phyloP scores from a whole-genome alignment of 2,329 filamentous ascomycete genomes.

The Alternaria solani region DNA sequence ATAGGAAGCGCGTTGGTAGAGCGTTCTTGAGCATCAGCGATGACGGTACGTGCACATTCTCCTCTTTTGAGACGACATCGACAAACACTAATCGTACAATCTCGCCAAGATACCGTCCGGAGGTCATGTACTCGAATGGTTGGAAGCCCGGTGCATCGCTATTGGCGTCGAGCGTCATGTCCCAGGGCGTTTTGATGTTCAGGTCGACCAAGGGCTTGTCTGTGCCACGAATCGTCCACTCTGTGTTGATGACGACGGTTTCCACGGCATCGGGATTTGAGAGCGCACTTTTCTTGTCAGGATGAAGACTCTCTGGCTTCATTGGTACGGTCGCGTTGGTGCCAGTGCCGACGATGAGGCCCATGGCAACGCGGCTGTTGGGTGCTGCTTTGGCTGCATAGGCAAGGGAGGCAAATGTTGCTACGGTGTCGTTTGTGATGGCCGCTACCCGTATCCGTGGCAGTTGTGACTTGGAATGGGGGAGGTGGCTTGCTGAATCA shows the following conservation, averaged over 20 bases:
- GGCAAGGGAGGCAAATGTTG: slow-evolving; percentile 78
- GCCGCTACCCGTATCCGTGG: slow-evolving; percentile 75
- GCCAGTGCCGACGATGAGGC: slow-evolving; percentile 81
- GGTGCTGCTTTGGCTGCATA: slow-evolving; percentile 71
- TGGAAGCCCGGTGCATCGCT: slow-evolving; percentile 79
- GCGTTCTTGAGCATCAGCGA: slow-evolving; percentile 67
- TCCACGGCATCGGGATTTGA: slow-evolving; percentile 54
- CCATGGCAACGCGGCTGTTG: slow-evolving; percentile 75
- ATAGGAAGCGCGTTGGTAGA: slow-evolving; percentile 76
- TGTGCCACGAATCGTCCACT: slow-evolving; percentile 82
- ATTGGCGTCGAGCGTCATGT: slow-evolving; percentile 69
- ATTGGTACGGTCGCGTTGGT: slow-evolving; percentile 83
- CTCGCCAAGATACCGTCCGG: slow-evolving; percentile 79
- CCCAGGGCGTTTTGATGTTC: slow-evolving; percentile 74
- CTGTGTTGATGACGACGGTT: slow-evolving; percentile 82
- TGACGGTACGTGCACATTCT: slow-evolving; percentile 60
- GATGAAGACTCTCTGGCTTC: slow-evolving; percentile 67
- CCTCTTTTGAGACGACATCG: slow-evolving; percentile 64
- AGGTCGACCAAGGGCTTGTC: slow-evolving; percentile 71
- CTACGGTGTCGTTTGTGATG: slow-evolving; percentile 83
- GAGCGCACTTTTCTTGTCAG: slow-evolving; percentile 63
- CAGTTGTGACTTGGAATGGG: slow-evolving; percentile 27
- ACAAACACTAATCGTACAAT: slow-evolving; percentile 74
- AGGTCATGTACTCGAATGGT: slow-evolving; percentile 85
- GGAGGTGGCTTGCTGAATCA: slow-evolving; percentile 34